Percentiles rank a stretch among this genome's conserved stretches.
Evolutionary conservation across 331 rosid species (phyloP).

Genomic region (Dryas integrifolia): DNA sequence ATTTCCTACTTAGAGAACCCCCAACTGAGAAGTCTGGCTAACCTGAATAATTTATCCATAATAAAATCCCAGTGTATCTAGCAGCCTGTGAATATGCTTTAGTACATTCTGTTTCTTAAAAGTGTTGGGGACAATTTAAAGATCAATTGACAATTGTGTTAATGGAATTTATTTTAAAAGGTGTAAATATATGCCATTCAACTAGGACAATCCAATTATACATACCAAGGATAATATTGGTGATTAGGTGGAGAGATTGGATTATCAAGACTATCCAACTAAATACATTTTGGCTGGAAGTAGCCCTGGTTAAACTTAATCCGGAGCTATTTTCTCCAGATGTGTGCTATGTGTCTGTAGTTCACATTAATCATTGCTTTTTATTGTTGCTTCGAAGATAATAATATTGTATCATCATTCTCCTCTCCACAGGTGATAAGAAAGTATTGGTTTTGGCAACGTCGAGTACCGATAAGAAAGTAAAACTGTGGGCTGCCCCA

Average conservation of each 20-base stretch:
- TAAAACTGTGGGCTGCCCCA: slow-evolving; percentile 91
- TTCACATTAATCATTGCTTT: slow-evolving; percentile 3
- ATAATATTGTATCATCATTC: background rate
- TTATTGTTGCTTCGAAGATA: background rate
- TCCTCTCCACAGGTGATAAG: slow-evolving; percentile 49
- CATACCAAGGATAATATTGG: background rate
- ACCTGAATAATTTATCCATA: background rate
- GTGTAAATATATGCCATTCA: background rate
- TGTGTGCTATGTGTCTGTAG: background rate
- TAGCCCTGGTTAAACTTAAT: background rate
- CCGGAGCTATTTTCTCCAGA: background rate
- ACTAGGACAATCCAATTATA: background rate
- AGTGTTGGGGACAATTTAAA: background rate
- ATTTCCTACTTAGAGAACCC: background rate
- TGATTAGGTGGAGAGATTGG: background rate
- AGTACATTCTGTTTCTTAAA: background rate
- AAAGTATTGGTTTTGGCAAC: slow-evolving; percentile 66
- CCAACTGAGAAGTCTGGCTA: background rate
- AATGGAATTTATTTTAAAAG: background rate
- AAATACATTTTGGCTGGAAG: background rate
- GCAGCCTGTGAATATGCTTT: background rate
- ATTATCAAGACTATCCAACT: background rate
- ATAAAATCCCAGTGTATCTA: background rate
- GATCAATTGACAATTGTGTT: slow-evolving; percentile 3
- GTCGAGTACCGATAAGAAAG: slow-evolving; percentile 86